Evolutionary conservation across 805 yeast genomes (phyloP).

Genomic region (Pichia eremophila): DNA sequence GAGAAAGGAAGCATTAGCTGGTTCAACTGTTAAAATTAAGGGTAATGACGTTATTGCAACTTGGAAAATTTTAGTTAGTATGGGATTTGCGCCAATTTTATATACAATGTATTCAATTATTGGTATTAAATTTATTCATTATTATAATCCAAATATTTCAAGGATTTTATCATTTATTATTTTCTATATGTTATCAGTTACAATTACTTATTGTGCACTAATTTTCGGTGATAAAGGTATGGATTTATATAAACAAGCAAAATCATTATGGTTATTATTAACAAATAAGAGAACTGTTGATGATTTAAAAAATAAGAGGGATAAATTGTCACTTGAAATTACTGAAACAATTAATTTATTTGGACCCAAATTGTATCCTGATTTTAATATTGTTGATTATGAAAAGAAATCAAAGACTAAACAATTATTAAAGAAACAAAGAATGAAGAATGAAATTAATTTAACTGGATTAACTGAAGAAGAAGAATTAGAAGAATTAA

Average conservation of each 20-base stretch:
- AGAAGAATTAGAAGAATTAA: slow-evolving; percentile 42
- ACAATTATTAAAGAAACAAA: slow-evolving; percentile 20
- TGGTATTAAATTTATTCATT: slow-evolving; percentile 33
- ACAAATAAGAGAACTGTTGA: slow-evolving; percentile 47
- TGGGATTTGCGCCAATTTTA: slow-evolving; percentile 82
- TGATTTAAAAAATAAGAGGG: slow-evolving; percentile 53
- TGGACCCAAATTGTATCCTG: slow-evolving; percentile 84
- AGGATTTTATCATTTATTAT: slow-evolving; percentile 27
- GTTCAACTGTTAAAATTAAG: slow-evolving; percentile 79
- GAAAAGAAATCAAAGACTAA: slow-evolving; percentile 28
- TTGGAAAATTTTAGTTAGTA: slow-evolving; percentile 86
- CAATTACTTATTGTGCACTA: slow-evolving; percentile 83
- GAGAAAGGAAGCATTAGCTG: slow-evolving; percentile 71
- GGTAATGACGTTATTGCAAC: slow-evolving; percentile 95
- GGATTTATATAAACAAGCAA: slow-evolving; percentile 74
- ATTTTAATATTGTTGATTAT: slow-evolving; percentile 52
- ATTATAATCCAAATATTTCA: slow-evolving; percentile 16
- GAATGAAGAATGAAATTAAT: slow-evolving; percentile 16
- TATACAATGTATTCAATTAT: slow-evolving; percentile 71
- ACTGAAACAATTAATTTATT: slow-evolving; percentile 70
- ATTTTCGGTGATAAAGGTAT: slow-evolving; percentile 88
- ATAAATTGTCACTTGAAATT: slow-evolving; percentile 57
- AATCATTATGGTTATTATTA: slow-evolving; percentile 67
- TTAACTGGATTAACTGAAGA: slow-evolving; percentile 21
- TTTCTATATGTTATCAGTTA: slow-evolving; percentile 56